These are phyloP conservation scores for Phanerochaete carnosa DNA, from an alignment of 768 basidiomycete genomes.

Conservation along the genomic window DNA sequence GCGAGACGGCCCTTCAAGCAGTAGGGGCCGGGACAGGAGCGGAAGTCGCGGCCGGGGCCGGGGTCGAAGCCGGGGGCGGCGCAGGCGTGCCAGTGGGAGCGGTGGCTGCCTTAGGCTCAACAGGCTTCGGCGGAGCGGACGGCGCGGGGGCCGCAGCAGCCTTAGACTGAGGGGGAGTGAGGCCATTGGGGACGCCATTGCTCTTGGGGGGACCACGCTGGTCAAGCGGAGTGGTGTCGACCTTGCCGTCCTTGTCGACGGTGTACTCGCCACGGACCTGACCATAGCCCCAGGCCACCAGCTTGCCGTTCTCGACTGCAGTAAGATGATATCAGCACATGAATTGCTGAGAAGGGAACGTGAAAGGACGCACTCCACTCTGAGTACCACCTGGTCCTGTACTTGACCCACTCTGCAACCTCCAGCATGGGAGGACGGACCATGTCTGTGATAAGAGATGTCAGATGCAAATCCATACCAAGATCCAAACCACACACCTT, in stretches of 20 bases:
- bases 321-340: not conserved
- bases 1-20: too few relatives aligned
- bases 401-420: not conserved
- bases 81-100: too few relatives aligned
- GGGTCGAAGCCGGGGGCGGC: too few relatives aligned
- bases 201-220: not conserved
- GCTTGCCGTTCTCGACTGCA: not conserved
- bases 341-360: not conserved
- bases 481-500: not conserved
- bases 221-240: not conserved
- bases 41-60: too few relatives aligned
- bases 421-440: not conserved
- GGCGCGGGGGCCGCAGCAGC: too few relatives aligned
- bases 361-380: not conserved
- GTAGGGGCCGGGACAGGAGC: too few relatives aligned
- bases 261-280: not conserved
- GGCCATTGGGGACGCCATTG: too few relatives aligned
- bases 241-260: not conserved
- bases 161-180: too few relatives aligned
- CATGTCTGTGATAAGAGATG: not conserved
- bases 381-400: not conserved
- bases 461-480: not conserved
- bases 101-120: too few relatives aligned
- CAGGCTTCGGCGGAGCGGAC: too few relatives aligned
- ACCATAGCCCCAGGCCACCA: not conserved